phyloP scores from a whole-genome alignment of 2,329 filamentous ascomycete genomes.

The Sporothrix pallida region DNA sequence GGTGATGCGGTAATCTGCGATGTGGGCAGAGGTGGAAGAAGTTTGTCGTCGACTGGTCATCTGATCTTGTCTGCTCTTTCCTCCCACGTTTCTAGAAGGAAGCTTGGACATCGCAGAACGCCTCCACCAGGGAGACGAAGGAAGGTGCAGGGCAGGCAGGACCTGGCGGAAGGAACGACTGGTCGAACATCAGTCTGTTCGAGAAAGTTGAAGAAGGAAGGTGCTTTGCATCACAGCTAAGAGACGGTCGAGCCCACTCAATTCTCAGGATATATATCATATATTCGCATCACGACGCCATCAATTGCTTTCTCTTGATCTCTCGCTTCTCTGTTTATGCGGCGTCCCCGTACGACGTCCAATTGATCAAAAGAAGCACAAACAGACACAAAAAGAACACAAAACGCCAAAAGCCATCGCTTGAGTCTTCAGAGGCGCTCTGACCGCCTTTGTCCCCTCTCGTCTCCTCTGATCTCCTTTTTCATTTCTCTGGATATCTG shows the following conservation, averaged over 20 bases:
- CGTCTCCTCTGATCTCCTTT: not conserved
- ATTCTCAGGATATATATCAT: not conserved
- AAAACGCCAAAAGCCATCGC: not conserved
- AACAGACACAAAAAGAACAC: not conserved
- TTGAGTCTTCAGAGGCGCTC: slow-evolving; percentile 9
- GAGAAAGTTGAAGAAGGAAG: not conserved
- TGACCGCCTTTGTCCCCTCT: slow-evolving; percentile 7
- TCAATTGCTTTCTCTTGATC: not conserved
- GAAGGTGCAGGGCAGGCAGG: not conserved
- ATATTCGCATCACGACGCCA: not conserved
- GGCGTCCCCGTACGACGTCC: not conserved
- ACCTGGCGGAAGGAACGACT: slow-evolving; percentile 18
- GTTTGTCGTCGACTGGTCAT: too few relatives aligned
- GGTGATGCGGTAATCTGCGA: not conserved
- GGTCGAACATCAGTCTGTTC: not conserved
- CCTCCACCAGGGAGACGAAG: not conserved
- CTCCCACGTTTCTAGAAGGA: not conserved
- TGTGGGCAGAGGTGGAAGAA: not conserved
- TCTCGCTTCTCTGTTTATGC: slow-evolving; percentile 22
- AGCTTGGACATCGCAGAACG: too few relatives aligned
- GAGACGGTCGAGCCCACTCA: too few relatives aligned
- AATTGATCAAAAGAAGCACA: not conserved
- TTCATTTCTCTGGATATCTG: not conserved
- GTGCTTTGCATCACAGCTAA: too few relatives aligned
- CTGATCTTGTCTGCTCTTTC: not conserved